Conservation (phyloP, 2,329 filamentous ascomycete genomes). For the Talaromyces marneffei region DNA sequence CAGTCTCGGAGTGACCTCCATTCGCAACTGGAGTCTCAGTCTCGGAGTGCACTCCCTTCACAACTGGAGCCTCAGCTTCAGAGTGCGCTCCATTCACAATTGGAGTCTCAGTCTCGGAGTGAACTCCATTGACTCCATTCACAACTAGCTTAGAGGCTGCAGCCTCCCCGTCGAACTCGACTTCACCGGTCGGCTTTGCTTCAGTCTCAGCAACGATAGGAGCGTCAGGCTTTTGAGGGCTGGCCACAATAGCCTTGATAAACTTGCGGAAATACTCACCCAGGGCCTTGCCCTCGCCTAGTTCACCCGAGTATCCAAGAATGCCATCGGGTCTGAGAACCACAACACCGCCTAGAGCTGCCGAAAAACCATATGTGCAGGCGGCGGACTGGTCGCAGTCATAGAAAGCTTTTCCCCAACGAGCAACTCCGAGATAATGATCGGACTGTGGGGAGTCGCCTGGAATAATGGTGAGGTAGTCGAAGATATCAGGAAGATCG, state of each 20-base stretch:
- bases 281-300: background rate
- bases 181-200: background rate
- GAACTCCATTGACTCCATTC: background rate
- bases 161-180: background rate
- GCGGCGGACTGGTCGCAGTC: background rate
- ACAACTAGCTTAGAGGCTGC: background rate
- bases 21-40: background rate
- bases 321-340: constrained; percentile 7
- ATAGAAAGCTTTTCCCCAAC: background rate
- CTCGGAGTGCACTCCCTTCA: background rate
- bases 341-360: background rate
- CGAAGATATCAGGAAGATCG: background rate
- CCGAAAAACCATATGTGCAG: background rate
- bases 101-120: background rate
- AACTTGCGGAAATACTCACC: background rate
- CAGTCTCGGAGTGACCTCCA: too few species aligned
- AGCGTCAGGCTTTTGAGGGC: background rate
- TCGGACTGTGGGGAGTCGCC: background rate
- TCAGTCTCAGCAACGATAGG: background rate
- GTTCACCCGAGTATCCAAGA: constrained; percentile 1
- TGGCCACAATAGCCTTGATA: background rate
- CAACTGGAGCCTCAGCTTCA: background rate
- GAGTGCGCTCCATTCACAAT: background rate
- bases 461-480: background rate
- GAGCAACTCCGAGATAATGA: background rate